Conservation (phyloP, 257 asterid genomes). For the Oldenlandia corymbosa region DNA sequence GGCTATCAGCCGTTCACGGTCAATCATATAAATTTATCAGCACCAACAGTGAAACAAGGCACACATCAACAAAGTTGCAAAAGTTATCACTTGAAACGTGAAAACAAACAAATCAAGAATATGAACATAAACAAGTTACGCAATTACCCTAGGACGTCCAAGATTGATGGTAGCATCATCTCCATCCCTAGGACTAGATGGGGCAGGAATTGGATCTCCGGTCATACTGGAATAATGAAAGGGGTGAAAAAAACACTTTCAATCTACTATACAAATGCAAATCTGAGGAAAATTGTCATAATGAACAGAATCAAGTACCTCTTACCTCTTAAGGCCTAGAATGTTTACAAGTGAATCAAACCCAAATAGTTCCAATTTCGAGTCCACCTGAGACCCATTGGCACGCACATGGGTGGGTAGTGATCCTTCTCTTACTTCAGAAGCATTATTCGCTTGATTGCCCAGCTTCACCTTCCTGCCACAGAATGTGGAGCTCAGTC, state of each 20-base stretch:
- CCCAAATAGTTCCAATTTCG: constrained; percentile 94
- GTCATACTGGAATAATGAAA: constrained; percentile 66
- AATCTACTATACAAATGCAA: not conserved
- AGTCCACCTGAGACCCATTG: constrained; percentile 61
- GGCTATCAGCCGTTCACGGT: too few relatives aligned
- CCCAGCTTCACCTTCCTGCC: constrained; percentile 55
- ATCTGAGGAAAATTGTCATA: not conserved
- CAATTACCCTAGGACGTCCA: constrained; percentile 71
- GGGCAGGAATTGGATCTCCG: constrained; percentile 82
- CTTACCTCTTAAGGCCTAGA: constrained; percentile 93
- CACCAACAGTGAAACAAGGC: not conserved
- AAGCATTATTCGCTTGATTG: constrained; percentile 26
- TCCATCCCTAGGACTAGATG: constrained; percentile 88
- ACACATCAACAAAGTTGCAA: not conserved
- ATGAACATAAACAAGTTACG: constrained; percentile 12
- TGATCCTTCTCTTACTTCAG: constrained; percentile 53
- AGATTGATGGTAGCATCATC: constrained; percentile 52
- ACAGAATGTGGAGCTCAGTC: constrained; percentile 24
- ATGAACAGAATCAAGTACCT: constrained; percentile 6
- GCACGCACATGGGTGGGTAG: constrained; percentile 43
- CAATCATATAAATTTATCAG: not conserved
- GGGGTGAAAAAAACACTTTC: not conserved
- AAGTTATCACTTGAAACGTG: not conserved
- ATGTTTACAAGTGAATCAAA: constrained; percentile 95
- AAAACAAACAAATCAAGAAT: not conserved